Evolutionary conservation across 1,284 basidiomycete genomes (phyloP), one percentile per base, ranked within the genome.

Genomic region (Nidula niveotomentosa): DNA sequence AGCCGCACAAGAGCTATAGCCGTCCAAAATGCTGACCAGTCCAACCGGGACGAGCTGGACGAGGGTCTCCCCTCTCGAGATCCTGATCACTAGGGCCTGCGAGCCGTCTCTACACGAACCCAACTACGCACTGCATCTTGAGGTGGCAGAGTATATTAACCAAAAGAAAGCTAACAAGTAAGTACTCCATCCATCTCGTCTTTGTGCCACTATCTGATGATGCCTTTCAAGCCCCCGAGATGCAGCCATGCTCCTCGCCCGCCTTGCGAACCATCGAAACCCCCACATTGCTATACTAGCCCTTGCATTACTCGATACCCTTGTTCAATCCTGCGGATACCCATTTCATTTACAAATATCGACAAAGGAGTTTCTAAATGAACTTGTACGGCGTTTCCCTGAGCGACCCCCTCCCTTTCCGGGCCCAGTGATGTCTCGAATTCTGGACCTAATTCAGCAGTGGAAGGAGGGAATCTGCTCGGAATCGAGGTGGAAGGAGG

Each of bases 301-400:
- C 1, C 81, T 93, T 36, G 77, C 89, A 3, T 80, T 98, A 3
- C 86, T 99, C 58, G 94, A 98, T 70, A 95, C 94, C 10, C 87
- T 99, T 50, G 92, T 98, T 52, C 93, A 96, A 69, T 90, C 93
- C 49, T 98, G 96, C 69, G 96, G 96, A 64, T 99, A 99, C 73
- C 88, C 96, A 0, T 91, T 99, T 58, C 96, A 99, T 67, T 88
- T 99, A 23, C 96, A 99, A 72, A 92, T 99, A 63, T 83, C 92
- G n/a, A 99, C 97, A 23, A 99, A 99, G 69, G 97, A 98, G 69
- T 99, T 99, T 67, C 80, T 99, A 17, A 99, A 99, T 73, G 96
- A 98, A 72, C 90, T 99, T 65, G 97, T 99, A 30, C 88, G 96
- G 47, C 85, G 96, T 57, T 99, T 99, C 71, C 97, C 97, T 8